Evolutionary conservation across 495 filamentous ascomycete species (phyloP), one percentile per base, ranked within the genome.

Genomic region (Hyaloscypha hepaticicola): DNA sequence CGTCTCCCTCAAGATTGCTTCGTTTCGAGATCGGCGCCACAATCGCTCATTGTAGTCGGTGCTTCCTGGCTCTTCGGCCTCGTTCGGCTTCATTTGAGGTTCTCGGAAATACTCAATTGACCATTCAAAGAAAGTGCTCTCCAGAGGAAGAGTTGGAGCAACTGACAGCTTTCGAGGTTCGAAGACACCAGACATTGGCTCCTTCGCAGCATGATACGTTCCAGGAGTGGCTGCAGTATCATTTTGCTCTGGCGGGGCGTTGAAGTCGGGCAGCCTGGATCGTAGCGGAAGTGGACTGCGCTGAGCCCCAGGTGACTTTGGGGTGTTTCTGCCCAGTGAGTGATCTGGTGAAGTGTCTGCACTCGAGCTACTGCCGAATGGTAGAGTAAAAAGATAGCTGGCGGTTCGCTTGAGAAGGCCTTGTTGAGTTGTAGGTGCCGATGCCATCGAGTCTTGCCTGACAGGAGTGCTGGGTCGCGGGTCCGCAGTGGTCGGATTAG

Each of bases 101-200:
- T 99, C 93, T 50, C 95, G 91, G 84, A 97, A 99, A 74, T 99
- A 98, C 78, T 97, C 94, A 66, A 92, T 93, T 0, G 93, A 96
- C 91, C 92, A 99, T 62, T 96, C 91, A 67, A 96, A 79, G 77
- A 98, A 97, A 24, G 84, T 87, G 72, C 91, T 96, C 55, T 82
- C 81, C 25, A 99, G 65, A 1, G 95, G 94, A 24, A 98, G 80
- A 26, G 72, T 72, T 19, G 90, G 88, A 27, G 75, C 51, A 62
- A 83, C 73, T 1, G 81, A 77, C 27, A 81, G 69, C 61, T 84
- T 82, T 60, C 85, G 85, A 41, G 86, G 78, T 63, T 83, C 78
- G 71, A 90, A 98, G 12, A 85, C 83, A 41, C 87, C 86, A 21
- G 92, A 90, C 16, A 85, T 83, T 1, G 95, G 93, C 41, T 88